phyloP scores from a whole-genome alignment of 192 early-diverging fungal genomes.

The Linnemannia exigua region DNA sequence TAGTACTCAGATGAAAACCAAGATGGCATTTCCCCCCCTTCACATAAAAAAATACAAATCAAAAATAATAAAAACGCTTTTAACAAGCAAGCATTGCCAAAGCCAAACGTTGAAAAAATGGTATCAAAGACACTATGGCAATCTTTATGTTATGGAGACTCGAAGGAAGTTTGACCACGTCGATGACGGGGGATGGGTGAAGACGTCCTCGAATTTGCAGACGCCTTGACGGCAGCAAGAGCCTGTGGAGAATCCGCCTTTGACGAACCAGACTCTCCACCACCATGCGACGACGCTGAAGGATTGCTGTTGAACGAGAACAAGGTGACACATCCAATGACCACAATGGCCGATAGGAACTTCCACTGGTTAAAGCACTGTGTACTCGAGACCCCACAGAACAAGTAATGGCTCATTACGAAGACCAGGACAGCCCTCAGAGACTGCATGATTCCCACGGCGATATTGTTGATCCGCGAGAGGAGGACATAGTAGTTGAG shows the following conservation, averaged over 20 bases:
- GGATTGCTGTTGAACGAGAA: conserved; percentile 59
- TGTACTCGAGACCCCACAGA: conserved; percentile 63
- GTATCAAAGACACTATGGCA: too few species aligned
- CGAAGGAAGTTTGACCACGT: neutral
- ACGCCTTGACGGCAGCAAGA: neutral
- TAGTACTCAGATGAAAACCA: neutral
- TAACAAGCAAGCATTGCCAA: neutral
- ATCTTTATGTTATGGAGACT: conserved; percentile 1
- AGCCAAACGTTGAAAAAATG: too few species aligned
- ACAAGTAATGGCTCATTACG: conserved; percentile 69
- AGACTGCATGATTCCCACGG: conserved; percentile 69
- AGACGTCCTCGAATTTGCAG: neutral
- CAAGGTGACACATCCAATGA: conserved; percentile 67
- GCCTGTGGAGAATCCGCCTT: neutral
- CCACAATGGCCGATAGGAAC: conserved; percentile 62
- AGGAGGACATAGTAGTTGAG: conserved; percentile 70
- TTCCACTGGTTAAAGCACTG: conserved; percentile 74
- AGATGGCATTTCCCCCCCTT: neutral
- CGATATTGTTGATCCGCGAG: conserved; percentile 66
- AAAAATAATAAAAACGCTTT: neutral
- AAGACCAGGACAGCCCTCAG: conserved; percentile 70
- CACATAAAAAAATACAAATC: conserved; percentile 4
- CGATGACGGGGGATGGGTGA: conserved; percentile 36
- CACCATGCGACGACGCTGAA: neutral
- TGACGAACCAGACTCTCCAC: neutral